These are phyloP conservation scores for Globisporangium solare DNA, from an alignment of 352 stramenopile genomes.

Conservation along the genomic window DNA sequence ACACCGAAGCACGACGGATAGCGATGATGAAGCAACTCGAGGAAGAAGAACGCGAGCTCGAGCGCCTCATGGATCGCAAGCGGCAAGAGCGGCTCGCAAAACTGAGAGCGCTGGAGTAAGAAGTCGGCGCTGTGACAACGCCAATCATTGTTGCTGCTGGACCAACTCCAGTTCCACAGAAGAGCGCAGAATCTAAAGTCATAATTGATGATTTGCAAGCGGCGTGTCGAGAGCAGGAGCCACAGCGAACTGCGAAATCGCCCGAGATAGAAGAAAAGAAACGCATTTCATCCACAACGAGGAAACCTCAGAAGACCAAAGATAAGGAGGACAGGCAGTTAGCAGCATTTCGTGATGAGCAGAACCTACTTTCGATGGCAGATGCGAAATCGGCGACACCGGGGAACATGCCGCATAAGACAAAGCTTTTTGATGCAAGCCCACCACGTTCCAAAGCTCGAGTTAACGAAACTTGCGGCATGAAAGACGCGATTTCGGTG, in stretches of 20 bases:
- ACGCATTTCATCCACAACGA: too few relatives aligned
- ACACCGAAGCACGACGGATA: slow-evolving; percentile 44
- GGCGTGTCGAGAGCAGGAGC: too few relatives aligned
- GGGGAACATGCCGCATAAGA: too few relatives aligned
- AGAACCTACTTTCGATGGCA: too few relatives aligned
- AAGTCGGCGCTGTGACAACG: slow-evolving; percentile 15
- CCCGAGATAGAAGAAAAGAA: too few relatives aligned
- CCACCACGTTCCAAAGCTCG: not conserved
- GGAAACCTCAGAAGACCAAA: too few relatives aligned
- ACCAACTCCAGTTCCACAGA: not conserved
- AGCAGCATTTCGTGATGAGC: too few relatives aligned
- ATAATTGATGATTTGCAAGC: too few relatives aligned
- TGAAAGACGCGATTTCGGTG: not conserved
- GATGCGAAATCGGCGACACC: too few relatives aligned
- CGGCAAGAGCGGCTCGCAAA: slow-evolving; percentile 54
- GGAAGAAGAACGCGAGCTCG: slow-evolving; percentile 67
- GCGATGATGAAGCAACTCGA: slow-evolving; percentile 67
- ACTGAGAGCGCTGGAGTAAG: slow-evolving; percentile 36
- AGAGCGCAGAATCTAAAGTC: not conserved
- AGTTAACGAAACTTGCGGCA: not conserved
- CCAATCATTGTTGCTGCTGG: not conserved
- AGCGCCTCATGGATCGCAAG: slow-evolving; percentile 59
- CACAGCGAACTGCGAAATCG: too few relatives aligned
- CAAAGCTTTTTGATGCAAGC: not conserved
- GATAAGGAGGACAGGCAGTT: too few relatives aligned